phyloP scores from a whole-genome alignment of 768 basidiomycete genomes.

The Leccinellum luteum region DNA sequence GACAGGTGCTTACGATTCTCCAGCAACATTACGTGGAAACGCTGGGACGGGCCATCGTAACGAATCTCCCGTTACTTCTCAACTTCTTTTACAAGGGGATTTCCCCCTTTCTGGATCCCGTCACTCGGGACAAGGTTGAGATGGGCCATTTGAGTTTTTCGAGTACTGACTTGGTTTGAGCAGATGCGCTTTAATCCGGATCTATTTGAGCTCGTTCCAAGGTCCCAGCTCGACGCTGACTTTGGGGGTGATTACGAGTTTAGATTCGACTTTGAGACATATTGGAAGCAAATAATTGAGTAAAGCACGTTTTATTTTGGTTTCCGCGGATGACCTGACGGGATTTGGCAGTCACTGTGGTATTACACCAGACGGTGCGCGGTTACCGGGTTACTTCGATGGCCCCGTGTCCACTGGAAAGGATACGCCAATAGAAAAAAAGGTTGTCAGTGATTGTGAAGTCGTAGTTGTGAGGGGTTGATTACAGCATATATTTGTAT shows the following conservation, averaged over 20 bases:
- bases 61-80: slow-evolving; percentile 74
- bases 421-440: background rate
- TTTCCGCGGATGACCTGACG: slow-evolving; percentile 1
- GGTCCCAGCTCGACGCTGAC: slow-evolving; percentile 73
- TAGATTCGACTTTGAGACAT: slow-evolving; percentile 68
- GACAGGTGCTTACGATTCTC: slow-evolving; percentile 68
- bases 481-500: slow-evolving; percentile 25
- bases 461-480: slow-evolving; percentile 7
- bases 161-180: background rate
- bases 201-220: slow-evolving; percentile 69
- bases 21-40: slow-evolving; percentile 91
- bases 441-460: too few relatives aligned
- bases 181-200: slow-evolving; percentile 91
- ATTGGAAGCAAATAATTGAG: slow-evolving; percentile 79
- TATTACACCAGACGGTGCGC: slow-evolving; percentile 54
- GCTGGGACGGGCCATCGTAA: slow-evolving; percentile 78
- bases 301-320: slow-evolving; percentile 32
- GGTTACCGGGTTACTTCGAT: slow-evolving; percentile 34
- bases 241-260: slow-evolving; percentile 78
- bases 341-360: slow-evolving; percentile 47
- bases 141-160: background rate
- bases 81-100: slow-evolving; percentile 83
- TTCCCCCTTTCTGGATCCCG: slow-evolving; percentile 82
- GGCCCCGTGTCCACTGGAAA: slow-evolving; percentile 7
- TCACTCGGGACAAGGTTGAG: slow-evolving; percentile 79